These are phyloP conservation scores for Calamus simplicifolius DNA, from an alignment of 176 grass and related monocot genomes.

Conservation along the genomic window DNA sequence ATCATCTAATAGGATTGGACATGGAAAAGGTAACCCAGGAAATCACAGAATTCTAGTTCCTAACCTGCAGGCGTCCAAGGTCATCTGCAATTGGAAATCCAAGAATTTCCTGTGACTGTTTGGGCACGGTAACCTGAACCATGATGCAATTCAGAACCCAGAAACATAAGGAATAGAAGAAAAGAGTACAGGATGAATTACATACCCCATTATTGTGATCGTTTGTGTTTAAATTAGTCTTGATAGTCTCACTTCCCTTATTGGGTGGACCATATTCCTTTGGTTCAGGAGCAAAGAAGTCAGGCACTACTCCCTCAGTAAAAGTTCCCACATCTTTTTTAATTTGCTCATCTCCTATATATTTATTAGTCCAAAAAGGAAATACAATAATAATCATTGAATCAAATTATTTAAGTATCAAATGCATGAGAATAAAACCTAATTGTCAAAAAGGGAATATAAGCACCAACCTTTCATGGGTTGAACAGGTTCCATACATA, in stretches of 20 bases:
- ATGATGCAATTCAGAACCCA: constrained; percentile 20
- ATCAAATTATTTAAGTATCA: too few species aligned
- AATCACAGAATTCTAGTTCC: constrained; percentile 12
- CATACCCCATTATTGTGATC: constrained; percentile 51
- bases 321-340: constrained; percentile 49
- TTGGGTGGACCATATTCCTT: constrained; percentile 14
- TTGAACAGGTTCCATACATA: constrained; percentile 27
- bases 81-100: constrained; percentile 53
- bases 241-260: constrained; percentile 31
- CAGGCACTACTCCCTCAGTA: constrained; percentile 34
- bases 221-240: constrained; percentile 40
- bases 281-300: constrained; percentile 8
- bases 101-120: constrained; percentile 34
- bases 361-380: constrained; percentile 17
- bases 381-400: too few species aligned
- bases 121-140: constrained; percentile 44
- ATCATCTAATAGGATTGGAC: too few species aligned
- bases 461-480: constrained; percentile 38
- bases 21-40: too few species aligned
- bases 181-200: constrained; percentile 5
- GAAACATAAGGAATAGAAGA: constrained; percentile 9
- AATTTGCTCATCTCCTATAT: constrained; percentile 56
- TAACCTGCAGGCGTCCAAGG: constrained; percentile 77
- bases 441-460: too few species aligned
- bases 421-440: too few species aligned